Conservation (phyloP, 2,329 filamentous ascomycete genomes). For the Cordyceps tenuipes region DNA sequence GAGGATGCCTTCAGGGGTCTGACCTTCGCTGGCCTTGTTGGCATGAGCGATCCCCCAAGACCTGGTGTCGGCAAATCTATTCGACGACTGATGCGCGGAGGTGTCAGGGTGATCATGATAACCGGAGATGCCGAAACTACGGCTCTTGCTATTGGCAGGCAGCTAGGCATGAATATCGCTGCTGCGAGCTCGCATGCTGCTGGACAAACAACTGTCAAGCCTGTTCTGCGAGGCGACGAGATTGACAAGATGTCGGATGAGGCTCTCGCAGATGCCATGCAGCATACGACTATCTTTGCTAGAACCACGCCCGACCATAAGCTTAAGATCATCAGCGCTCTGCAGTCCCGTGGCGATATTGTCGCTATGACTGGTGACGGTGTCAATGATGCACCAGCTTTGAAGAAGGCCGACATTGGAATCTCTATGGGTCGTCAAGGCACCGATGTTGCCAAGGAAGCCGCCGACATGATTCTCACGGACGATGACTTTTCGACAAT, state of each 20-base stretch:
- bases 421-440: slow-evolving; percentile 94
- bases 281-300: slow-evolving; percentile 87
- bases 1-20: slow-evolving; percentile 77
- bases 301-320: slow-evolving; percentile 97
- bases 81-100: slow-evolving; percentile 80
- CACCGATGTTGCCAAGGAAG: slow-evolving; percentile 95
- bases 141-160: slow-evolving; percentile 84
- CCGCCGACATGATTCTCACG: slow-evolving; percentile 86
- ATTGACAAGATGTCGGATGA: slow-evolving; percentile 86
- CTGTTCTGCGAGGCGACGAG: slow-evolving; percentile 81
- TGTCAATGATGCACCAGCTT: slow-evolving; percentile 91
- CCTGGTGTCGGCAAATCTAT: slow-evolving; percentile 87
- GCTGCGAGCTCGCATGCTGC: slow-evolving; percentile 41
- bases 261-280: slow-evolving; percentile 76
- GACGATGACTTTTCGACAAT: slow-evolving; percentile 90
- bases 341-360: slow-evolving; percentile 89
- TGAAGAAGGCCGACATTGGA: slow-evolving; percentile 96
- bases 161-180: slow-evolving; percentile 85
- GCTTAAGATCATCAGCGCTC: slow-evolving; percentile 86
- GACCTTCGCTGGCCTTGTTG: slow-evolving; percentile 84
- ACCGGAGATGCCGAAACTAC: slow-evolving; percentile 95
- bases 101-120: slow-evolving; percentile 98
- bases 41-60: slow-evolving; percentile 94
- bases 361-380: slow-evolving; percentile 99
- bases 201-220: slow-evolving; percentile 52